A percentile compares a stretch with the other conserved stretches of the same genome.
phyloP scores from a whole-genome alignment of 2,329 filamentous ascomycete species.

The Colletotrichum sublineola region DNA sequence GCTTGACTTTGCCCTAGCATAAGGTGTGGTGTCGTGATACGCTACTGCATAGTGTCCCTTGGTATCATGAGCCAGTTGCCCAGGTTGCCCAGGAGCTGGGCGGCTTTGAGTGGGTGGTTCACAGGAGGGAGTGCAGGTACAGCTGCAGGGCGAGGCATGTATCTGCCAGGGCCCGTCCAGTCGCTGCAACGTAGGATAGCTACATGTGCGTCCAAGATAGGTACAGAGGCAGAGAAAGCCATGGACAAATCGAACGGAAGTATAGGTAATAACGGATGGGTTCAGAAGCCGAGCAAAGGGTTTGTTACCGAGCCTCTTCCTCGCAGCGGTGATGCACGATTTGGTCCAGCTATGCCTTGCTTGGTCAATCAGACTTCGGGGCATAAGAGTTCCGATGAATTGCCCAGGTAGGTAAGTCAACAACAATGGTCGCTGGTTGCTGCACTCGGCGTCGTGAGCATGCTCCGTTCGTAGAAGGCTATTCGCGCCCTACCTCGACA shows the following conservation, averaged over 20 bases:
- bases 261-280: background rate
- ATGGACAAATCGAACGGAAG: background rate
- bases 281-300: background rate
- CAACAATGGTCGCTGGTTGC: background rate
- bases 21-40: background rate
- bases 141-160: slow-evolving; percentile 26
- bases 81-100: slow-evolving; percentile 31
- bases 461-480: background rate
- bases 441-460: background rate
- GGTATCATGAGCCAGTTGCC: slow-evolving; percentile 7
- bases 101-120: slow-evolving; percentile 18
- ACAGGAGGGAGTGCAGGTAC: slow-evolving; percentile 25
- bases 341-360: background rate
- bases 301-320: background rate
- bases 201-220: slow-evolving; percentile 11
- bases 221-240: background rate
- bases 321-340: background rate
- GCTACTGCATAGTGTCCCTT: slow-evolving; percentile 2
- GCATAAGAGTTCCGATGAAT: background rate
- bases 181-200: slow-evolving; percentile 12
- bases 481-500: background rate
- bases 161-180: slow-evolving; percentile 37
- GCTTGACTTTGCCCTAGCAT: background rate
- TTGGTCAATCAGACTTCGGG: slow-evolving; percentile 3
- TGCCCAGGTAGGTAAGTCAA: background rate